These are phyloP conservation scores for Tetrahymena malaccensis DNA, from an alignment of 73 alveolate genomes.

Conservation along the genomic window DNA sequence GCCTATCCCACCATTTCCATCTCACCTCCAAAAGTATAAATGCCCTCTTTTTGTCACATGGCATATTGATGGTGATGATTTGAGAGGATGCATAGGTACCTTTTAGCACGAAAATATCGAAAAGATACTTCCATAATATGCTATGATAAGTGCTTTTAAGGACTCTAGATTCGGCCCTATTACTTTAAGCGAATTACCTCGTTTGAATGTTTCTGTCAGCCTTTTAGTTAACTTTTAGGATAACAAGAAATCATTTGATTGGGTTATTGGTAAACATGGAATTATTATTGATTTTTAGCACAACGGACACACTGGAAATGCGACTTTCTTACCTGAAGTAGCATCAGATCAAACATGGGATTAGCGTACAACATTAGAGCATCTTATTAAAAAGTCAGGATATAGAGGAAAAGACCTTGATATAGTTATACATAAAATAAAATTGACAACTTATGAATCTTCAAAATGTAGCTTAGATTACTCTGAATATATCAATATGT, in stretches of 20 bases:
- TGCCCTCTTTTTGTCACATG: slow-evolving; percentile 92
- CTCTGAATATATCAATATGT: not conserved
- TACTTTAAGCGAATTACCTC: slow-evolving; percentile 49
- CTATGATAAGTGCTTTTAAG: slow-evolving; percentile 73
- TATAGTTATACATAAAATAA: slow-evolving; percentile 8
- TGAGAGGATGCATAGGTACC: slow-evolving; percentile 94
- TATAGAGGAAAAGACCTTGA: slow-evolving; percentile 28
- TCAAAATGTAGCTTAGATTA: slow-evolving; percentile 2
- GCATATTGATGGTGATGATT: slow-evolving; percentile 73
- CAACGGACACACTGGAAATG: slow-evolving; percentile 42
- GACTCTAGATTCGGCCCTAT: slow-evolving; percentile 87
- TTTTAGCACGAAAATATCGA: slow-evolving; percentile 56
- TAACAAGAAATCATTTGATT: slow-evolving; percentile 69
- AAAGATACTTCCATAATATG: slow-evolving; percentile 59
- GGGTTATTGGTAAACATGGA: slow-evolving; percentile 94
- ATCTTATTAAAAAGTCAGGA: slow-evolving; percentile 77
- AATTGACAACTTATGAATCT: slow-evolving; percentile 31
- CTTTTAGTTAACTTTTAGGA: slow-evolving; percentile 67
- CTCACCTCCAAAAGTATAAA: slow-evolving; percentile 36
- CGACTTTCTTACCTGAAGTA: slow-evolving; percentile 92
- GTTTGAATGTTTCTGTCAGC: slow-evolving; percentile 68
- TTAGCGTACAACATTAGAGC: slow-evolving; percentile 56
- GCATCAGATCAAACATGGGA: slow-evolving; percentile 91
- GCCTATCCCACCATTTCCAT: slow-evolving; percentile 23
- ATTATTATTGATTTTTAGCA: slow-evolving; percentile 78